Evolutionary conservation across 225 moss, liverwort and hornwort species (phyloP).

Genomic region (Asterella californica): DNA sequence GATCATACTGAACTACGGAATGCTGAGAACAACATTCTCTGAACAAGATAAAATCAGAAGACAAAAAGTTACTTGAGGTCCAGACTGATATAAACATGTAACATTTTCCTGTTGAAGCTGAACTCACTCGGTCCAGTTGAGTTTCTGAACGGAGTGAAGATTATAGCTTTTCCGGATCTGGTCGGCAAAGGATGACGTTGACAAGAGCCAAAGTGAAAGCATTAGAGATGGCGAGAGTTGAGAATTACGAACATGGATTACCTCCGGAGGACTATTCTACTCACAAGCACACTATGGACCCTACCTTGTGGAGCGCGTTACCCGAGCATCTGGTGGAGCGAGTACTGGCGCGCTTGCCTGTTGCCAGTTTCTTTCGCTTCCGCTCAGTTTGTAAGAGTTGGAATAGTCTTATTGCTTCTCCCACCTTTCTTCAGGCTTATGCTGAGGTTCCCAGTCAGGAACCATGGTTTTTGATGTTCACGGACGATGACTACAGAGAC

Average conservation of each 20-base stretch:
- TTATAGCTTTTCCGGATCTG: background rate
- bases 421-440: slow-evolving; percentile 39
- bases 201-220: slow-evolving; percentile 46
- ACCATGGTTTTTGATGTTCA: slow-evolving; percentile 63
- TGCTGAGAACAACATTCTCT: background rate
- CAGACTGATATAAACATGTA: background rate
- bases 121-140: background rate
- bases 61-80: background rate
- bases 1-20: background rate
- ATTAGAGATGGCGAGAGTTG: slow-evolving; percentile 45
- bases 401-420: slow-evolving; percentile 40
- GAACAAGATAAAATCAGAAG: background rate
- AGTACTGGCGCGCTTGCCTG: slow-evolving; percentile 40
- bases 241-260: slow-evolving; percentile 36
- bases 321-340: slow-evolving; percentile 47
- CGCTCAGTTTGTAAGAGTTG: slow-evolving; percentile 53
- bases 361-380: slow-evolving; percentile 40
- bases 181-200: slow-evolving; percentile 31
- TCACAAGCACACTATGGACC: slow-evolving; percentile 23
- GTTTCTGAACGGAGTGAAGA: background rate
- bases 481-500: slow-evolving; percentile 47
- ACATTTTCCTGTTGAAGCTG: background rate
- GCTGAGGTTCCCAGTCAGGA: slow-evolving; percentile 39
- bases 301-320: slow-evolving; percentile 39
- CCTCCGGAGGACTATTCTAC: slow-evolving; percentile 5